phyloP scores from a whole-genome alignment of 2,329 filamentous ascomycete genomes.

The Botrytis byssoidea region DNA sequence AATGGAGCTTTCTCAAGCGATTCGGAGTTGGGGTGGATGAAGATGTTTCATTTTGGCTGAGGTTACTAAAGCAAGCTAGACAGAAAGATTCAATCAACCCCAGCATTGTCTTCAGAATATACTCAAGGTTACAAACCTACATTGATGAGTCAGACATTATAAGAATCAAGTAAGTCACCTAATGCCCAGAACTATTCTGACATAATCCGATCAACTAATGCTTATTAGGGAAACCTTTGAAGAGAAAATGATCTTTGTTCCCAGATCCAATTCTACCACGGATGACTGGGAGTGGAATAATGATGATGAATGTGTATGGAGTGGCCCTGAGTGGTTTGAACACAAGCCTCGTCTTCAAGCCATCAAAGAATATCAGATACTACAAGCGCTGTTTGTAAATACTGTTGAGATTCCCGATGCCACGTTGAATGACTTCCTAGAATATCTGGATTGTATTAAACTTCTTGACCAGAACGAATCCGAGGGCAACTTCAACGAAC shows the following conservation, averaged over 20 bases:
- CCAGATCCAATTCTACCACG: neutral
- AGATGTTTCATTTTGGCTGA: neutral
- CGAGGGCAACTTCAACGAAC: rapidly evolving
- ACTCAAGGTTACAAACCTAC: neutral
- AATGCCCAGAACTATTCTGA: rapidly evolving
- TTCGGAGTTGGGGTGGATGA: neutral
- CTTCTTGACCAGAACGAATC: neutral
- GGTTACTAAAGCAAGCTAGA: neutral
- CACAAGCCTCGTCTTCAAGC: neutral
- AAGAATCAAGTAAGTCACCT: neutral
- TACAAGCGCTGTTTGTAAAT: neutral
- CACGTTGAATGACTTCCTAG: neutral
- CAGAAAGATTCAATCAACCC: neutral
- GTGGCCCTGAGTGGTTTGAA: neutral
- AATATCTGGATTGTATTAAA: neutral
- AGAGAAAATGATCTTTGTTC: neutral
- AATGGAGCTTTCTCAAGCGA: neutral
- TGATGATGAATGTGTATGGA: neutral
- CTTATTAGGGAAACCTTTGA: neutral
- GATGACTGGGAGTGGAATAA: neutral
- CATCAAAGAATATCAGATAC: neutral
- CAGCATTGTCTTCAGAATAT: neutral
- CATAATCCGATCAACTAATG: neutral
- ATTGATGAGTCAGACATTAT: neutral
- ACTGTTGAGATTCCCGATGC: neutral